Evolutionary conservation across 1,284 basidiomycete species (phyloP).

Genomic region (Cutaneotrichosporon dermatis): DNA sequence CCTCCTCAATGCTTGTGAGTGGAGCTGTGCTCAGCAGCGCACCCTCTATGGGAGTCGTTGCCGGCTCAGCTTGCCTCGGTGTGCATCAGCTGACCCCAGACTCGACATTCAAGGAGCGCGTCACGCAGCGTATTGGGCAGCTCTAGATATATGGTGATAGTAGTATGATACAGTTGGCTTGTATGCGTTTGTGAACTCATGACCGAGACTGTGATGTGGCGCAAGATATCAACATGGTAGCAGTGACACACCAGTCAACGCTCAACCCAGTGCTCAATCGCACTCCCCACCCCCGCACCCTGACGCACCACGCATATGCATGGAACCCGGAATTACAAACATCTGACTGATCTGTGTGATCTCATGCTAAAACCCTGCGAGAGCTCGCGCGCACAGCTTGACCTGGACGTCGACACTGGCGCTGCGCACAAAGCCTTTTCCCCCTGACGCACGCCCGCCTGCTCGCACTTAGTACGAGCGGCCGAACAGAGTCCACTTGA

Average conservation of each 20-base stretch:
- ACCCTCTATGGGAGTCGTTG: no score
- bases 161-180: not conserved
- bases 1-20: slow-evolving; percentile 70
- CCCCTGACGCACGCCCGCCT: not conserved
- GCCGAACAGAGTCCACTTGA: slow-evolving; percentile 89
- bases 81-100: slow-evolving; percentile 46
- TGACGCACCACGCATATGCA: slow-evolving; percentile 2
- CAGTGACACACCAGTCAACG: no score
- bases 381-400: no score
- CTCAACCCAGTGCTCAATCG: no score
- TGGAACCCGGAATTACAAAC: slow-evolving; percentile 7
- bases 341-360: not conserved
- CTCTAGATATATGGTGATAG: slow-evolving; percentile 41
- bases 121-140: slow-evolving; percentile 61
- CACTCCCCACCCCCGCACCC: no score
- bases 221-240: no score
- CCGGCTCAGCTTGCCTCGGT: no score
- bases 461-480: slow-evolving; percentile 44
- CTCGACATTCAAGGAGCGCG: slow-evolving; percentile 79
- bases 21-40: not conserved
- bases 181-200: not conserved
- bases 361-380: not conserved
- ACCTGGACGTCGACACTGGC: no score
- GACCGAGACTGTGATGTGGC: no score
- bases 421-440: not conserved